Evolutionary conservation across 768 basidiomycete genomes (phyloP).

Genomic region (Mycena capillaripes): DNA sequence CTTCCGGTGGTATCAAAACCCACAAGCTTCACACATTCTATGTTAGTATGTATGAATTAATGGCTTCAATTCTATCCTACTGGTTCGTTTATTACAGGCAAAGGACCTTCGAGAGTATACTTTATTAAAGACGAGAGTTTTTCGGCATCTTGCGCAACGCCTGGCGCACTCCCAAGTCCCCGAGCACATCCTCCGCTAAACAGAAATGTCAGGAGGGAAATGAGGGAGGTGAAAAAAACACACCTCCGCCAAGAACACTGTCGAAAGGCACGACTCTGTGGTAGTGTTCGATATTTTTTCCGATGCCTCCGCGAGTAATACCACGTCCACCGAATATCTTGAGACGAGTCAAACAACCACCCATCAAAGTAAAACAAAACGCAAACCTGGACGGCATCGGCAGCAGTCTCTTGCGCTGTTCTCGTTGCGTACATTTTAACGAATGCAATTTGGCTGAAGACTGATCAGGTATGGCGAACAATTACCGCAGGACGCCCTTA

Average conservation of each 20-base stretch:
- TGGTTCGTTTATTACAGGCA: not conserved
- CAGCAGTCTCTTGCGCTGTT: constrained; percentile 83
- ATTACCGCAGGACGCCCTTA: constrained; percentile 36
- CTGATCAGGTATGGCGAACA: not conserved
- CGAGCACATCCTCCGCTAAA: constrained; percentile 70
- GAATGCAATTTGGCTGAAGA: constrained; percentile 78
- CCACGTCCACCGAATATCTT: constrained; percentile 90
- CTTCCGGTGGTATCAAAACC: too few species aligned
- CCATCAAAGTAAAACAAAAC: not conserved
- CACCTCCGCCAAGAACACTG: constrained; percentile 42
- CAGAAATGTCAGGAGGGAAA: not conserved
- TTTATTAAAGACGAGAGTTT: constrained; percentile 58
- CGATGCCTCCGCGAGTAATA: constrained; percentile 84
- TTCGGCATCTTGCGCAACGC: constrained; percentile 69
- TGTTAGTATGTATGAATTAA: not conserved
- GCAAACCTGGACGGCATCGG: constrained; percentile 71
- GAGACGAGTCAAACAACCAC: not conserved
- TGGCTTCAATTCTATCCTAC: not conserved
- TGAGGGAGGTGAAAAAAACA: not conserved
- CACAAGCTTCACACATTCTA: too few species aligned
- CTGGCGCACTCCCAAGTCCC: constrained; percentile 72
- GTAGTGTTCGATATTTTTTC: constrained; percentile 66
- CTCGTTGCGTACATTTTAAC: constrained; percentile 85
- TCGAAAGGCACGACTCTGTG: constrained; percentile 54
- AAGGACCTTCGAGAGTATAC: too few species aligned